These are phyloP conservation scores for Sindora glabra DNA, from an alignment of 306 rosid genomes.

Conservation along the genomic window DNA sequence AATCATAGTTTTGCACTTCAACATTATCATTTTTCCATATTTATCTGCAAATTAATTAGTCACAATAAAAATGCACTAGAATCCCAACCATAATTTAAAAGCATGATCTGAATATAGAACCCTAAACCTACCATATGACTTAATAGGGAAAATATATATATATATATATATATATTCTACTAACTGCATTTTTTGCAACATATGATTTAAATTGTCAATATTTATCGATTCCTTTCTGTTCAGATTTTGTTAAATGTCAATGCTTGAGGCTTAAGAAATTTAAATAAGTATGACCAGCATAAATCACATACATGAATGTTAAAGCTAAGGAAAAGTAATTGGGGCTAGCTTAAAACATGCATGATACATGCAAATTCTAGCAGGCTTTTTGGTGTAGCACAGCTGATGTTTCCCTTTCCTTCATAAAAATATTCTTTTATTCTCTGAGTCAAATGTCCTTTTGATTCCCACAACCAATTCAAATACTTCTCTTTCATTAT, in stretches of 20 bases:
- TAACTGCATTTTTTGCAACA: no score
- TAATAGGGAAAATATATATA: conserved; percentile 5
- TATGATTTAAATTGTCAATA: no score
- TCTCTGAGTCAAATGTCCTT: conserved; percentile 52
- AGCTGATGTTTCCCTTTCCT: conserved; percentile 32
- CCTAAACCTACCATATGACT: conserved; percentile 39
- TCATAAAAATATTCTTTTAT: conserved; percentile 42
- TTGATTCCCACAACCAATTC: conserved; percentile 37
- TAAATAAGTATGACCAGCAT: no score
- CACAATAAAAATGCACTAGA: no score
- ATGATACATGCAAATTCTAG: conserved; percentile 33
- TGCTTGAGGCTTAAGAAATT: no score
- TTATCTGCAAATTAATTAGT: no score
- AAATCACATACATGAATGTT: background rate
- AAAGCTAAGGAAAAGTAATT: conserved; percentile 23
- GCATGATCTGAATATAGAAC: background rate
- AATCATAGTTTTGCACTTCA: no score
- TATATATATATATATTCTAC: no score
- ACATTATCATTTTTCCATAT: no score
- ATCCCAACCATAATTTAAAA: no score
- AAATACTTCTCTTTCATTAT: conserved; percentile 11
- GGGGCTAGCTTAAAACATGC: conserved; percentile 23
- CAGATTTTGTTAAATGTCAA: no score
- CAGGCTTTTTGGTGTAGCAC: conserved; percentile 48
- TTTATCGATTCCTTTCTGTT: no score